These are phyloP conservation scores for Cordyceps javanica DNA, from an alignment of 2,329 filamentous ascomycete species.

Conservation along the genomic window DNA sequence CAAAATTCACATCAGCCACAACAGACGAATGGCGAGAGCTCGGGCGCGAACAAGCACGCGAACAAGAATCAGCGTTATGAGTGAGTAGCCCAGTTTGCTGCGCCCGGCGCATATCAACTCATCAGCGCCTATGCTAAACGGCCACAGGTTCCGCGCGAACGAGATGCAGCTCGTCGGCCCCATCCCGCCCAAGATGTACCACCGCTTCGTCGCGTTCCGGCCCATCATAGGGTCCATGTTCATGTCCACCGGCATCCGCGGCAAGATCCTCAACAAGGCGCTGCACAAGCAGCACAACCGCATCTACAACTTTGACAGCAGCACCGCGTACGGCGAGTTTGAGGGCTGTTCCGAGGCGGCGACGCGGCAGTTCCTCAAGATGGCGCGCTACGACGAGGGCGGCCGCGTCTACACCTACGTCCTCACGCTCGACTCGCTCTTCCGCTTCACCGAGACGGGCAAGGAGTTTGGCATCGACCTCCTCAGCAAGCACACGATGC, in stretches of 20 bases:
- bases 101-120: neutral
- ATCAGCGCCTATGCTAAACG: neutral
- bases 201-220: constrained; percentile 88
- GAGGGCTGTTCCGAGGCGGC: constrained; percentile 62
- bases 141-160: constrained; percentile 76
- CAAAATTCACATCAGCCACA: constrained; percentile 20
- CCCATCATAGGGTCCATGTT: constrained; percentile 90
- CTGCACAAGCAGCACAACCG: constrained; percentile 85
- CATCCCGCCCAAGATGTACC: constrained; percentile 73
- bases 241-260: constrained; percentile 67
- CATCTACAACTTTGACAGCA: constrained; percentile 80
- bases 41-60: constrained; percentile 24
- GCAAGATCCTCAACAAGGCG: constrained; percentile 73
- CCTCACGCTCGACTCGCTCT: constrained; percentile 75
- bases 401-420: constrained; percentile 89
- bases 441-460: constrained; percentile 91
- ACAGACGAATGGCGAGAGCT: constrained; percentile 34
- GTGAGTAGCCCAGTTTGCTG: constrained; percentile 36
- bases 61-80: constrained; percentile 61
- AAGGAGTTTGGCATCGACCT: constrained; percentile 94
- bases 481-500: constrained; percentile 94
- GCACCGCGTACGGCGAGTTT: constrained; percentile 67
- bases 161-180: constrained; percentile 84
- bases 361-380: constrained; percentile 73
- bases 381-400: constrained; percentile 81